A percentile compares a stretch with the other conserved stretches of the same genome.
phyloP scores from a whole-genome alignment of 306 rosid genomes.

The Calophaca sinica region DNA sequence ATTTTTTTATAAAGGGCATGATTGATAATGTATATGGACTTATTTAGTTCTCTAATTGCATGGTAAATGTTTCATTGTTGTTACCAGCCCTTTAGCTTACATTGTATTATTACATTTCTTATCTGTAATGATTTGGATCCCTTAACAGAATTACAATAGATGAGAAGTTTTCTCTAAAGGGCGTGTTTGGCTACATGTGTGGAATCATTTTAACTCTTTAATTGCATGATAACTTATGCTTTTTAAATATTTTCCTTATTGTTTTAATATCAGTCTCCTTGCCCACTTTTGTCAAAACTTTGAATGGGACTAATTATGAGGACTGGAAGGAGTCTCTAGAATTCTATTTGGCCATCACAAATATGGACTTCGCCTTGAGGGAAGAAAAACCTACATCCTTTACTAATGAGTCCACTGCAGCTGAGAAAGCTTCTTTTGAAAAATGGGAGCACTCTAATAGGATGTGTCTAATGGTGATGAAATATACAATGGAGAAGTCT shows the following conservation, averaged over 20 bases:
- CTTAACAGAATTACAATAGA: too few species aligned
- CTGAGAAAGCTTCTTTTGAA: neutral
- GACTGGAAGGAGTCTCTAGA: neutral
- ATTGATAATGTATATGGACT: too few species aligned
- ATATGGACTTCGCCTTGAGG: neutral
- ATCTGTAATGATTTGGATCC: too few species aligned
- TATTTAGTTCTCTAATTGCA: too few species aligned
- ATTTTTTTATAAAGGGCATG: too few species aligned
- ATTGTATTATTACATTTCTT: too few species aligned
- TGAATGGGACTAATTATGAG: neutral
- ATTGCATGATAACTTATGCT: too few species aligned
- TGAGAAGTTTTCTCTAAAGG: too few species aligned
- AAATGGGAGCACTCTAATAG: neutral
- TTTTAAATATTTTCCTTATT: neutral
- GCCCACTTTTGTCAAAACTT: neutral
- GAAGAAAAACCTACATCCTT: neutral
- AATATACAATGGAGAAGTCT: neutral
- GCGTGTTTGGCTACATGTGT: too few species aligned
- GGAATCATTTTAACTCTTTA: too few species aligned
- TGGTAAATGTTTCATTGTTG: too few species aligned
- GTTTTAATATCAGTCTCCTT: neutral
- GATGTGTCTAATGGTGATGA: neutral
- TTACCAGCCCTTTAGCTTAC: too few species aligned
- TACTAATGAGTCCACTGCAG: neutral
- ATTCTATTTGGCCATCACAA: neutral